A percentile compares a stretch with the other conserved stretches of the same genome.
Conservation (phyloP, 192 early-diverging fungal species). For the Coemansia sp. region DNA sequence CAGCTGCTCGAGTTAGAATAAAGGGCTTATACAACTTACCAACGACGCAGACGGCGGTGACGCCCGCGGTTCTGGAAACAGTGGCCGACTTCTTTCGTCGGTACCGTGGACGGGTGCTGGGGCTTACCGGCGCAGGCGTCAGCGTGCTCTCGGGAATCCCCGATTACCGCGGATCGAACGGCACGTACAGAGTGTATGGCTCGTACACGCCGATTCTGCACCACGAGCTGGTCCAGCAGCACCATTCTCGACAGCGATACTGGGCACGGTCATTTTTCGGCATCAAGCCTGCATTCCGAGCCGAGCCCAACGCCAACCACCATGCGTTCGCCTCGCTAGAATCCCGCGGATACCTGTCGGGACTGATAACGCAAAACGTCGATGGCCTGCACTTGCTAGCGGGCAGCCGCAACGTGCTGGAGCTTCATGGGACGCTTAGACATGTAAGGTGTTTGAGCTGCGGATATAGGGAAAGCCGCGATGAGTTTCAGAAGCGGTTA, state of each 20-base stretch:
- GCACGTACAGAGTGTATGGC: conserved; percentile 66
- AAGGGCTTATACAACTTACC: conserved; percentile 42
- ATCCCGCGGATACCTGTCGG: conserved; percentile 39
- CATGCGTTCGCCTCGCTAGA: conserved; percentile 57
- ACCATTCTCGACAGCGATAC: conserved; percentile 74
- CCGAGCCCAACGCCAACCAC: conserved; percentile 76
- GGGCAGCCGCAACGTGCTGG: conserved; percentile 61
- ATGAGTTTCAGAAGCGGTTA: conserved; percentile 64
- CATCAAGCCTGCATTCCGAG: conserved; percentile 63
- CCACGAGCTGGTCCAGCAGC: conserved; percentile 62
- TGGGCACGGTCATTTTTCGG: conserved; percentile 90
- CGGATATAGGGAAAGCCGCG: conserved; percentile 53
- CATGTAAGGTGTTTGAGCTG: conserved; percentile 74
- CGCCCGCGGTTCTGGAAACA: conserved; percentile 13
- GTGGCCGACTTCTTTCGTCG: conserved; percentile 26
- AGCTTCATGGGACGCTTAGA: conserved; percentile 82
- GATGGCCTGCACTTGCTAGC: conserved; percentile 74
- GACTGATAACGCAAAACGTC: conserved; percentile 91
- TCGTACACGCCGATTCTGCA: conserved; percentile 84
- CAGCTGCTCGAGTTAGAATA: conserved; percentile 31
- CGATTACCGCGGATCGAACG: conserved; percentile 79
- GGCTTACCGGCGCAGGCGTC: conserved; percentile 53
- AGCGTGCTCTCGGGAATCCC: conserved; percentile 73
- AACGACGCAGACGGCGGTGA: conserved; percentile 24
- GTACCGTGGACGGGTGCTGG: conserved; percentile 35